Conservation (phyloP, 2,329 filamentous ascomycete species). For the Aspergillus eucalypticola region DNA sequence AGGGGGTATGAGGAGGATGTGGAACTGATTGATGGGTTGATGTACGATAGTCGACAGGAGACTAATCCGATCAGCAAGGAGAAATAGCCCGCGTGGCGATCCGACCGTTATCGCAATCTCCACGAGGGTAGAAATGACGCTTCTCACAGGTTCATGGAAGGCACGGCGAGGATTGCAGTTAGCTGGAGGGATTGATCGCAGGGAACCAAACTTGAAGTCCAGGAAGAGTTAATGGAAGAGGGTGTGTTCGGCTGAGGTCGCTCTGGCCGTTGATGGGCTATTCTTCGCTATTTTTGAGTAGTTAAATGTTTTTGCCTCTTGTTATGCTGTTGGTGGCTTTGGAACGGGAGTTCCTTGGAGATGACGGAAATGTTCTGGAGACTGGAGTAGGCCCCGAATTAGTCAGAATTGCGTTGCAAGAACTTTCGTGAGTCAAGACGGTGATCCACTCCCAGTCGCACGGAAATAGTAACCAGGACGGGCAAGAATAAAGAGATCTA, state of each 20-base stretch:
- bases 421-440: neutral
- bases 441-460: neutral
- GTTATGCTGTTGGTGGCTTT: neutral
- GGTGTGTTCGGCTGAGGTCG: neutral
- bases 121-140: conserved; percentile 23
- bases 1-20: conserved; percentile 12
- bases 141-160: conserved; percentile 24
- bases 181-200: neutral
- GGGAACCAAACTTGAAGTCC: neutral
- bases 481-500: neutral
- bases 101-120: conserved; percentile 22
- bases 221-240: neutral
- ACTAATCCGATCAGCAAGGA: conserved; percentile 14
- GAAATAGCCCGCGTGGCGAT: conserved; percentile 21
- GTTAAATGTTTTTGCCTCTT: neutral
- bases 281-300: neutral
- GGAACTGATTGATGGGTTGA: conserved; percentile 5
- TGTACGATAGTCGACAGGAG: conserved; percentile 13
- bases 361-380: neutral
- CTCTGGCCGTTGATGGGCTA: neutral
- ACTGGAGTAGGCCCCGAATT: neutral
- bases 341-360: neutral
- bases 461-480: neutral
- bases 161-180: neutral
- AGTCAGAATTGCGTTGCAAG: neutral